Evolutionary conservation across 1,284 basidiomycete species (phyloP).

Genomic region (Stereum hirsutum): DNA sequence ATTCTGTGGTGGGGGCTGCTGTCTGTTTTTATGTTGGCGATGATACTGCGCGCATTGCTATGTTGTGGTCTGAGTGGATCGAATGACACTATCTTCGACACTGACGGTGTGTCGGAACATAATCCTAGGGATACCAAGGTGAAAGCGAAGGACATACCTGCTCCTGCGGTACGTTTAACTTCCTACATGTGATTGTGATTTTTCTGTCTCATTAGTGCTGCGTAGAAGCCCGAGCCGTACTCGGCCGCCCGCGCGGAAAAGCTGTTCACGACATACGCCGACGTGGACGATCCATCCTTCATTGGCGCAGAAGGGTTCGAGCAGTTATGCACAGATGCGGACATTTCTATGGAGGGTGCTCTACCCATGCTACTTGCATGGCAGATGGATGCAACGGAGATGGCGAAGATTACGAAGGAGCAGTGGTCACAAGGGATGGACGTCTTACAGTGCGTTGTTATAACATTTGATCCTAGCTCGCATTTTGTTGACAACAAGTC

Average conservation of each 20-base stretch:
- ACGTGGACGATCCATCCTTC: slow-evolving; percentile 42
- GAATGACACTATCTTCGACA: neutral
- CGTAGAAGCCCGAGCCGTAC: slow-evolving; percentile 33
- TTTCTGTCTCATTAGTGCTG: slow-evolving; percentile 1
- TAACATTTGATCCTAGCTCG: neutral
- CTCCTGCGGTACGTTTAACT: slow-evolving; percentile 3
- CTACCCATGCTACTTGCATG: slow-evolving; percentile 64
- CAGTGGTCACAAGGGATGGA: slow-evolving; percentile 61
- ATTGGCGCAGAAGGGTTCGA: slow-evolving; percentile 66
- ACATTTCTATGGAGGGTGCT: slow-evolving; percentile 60
- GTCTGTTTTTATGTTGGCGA: no score
- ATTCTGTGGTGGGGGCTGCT: no score
- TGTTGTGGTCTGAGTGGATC: neutral
- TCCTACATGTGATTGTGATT: neutral
- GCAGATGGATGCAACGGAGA: slow-evolving; percentile 58
- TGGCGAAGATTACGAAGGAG: slow-evolving; percentile 54
- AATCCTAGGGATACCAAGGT: no score
- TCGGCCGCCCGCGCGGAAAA: slow-evolving; percentile 34
- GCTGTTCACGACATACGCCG: slow-evolving; percentile 58
- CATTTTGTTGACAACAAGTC: neutral
- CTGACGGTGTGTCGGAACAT: neutral
- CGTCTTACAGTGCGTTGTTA: slow-evolving; percentile 40
- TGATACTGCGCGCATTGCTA: neutral
- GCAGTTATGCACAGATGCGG: slow-evolving; percentile 51
- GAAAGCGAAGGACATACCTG: neutral